phyloP scores from a whole-genome alignment of 805 yeast species.

The Suhomyces canberraensis region DNA sequence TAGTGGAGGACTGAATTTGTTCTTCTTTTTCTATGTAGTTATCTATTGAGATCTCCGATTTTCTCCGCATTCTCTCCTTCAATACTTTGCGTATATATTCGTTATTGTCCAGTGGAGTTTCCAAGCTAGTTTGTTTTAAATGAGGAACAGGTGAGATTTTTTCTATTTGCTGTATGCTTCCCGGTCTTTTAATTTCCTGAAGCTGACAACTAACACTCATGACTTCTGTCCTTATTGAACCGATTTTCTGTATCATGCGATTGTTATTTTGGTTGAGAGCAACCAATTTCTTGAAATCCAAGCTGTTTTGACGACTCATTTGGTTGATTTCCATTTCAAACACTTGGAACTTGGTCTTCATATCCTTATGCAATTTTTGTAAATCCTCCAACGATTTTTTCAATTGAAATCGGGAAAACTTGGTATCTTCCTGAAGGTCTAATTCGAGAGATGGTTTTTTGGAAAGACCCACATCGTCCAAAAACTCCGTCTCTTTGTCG shows the following conservation, averaged over 20 bases:
- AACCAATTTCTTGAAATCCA: conserved; percentile 9
- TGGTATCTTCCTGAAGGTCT: neutral
- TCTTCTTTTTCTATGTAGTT: too few species aligned
- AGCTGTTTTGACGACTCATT: conserved; percentile 8
- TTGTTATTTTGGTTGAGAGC: conserved; percentile 6
- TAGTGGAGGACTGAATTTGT: too few species aligned
- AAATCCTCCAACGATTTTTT: conserved; percentile 10
- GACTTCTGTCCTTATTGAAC: conserved; percentile 8
- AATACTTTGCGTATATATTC: too few species aligned
- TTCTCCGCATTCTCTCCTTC: too few species aligned
- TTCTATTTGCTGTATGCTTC: neutral
- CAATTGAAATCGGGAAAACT: conserved; percentile 7
- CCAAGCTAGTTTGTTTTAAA: too few species aligned
- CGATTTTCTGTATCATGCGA: conserved; percentile 5
- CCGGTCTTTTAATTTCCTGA: conserved; percentile 5
- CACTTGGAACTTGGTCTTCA: conserved; percentile 7
- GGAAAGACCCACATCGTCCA: neutral
- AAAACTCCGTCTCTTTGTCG: neutral
- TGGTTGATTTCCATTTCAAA: conserved; percentile 8
- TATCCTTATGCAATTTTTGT: conserved; percentile 7
- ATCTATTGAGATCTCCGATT: too few species aligned
- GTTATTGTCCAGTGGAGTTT: too few species aligned
- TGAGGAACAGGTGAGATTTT: neutral
- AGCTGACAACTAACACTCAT: conserved; percentile 7
- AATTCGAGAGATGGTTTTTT: neutral